Percentiles rank a stretch among this genome's conserved stretches.
Evolutionary conservation across 2,329 filamentous ascomycete species (phyloP).

Genomic region (Cladosporium cucumerinum): DNA sequence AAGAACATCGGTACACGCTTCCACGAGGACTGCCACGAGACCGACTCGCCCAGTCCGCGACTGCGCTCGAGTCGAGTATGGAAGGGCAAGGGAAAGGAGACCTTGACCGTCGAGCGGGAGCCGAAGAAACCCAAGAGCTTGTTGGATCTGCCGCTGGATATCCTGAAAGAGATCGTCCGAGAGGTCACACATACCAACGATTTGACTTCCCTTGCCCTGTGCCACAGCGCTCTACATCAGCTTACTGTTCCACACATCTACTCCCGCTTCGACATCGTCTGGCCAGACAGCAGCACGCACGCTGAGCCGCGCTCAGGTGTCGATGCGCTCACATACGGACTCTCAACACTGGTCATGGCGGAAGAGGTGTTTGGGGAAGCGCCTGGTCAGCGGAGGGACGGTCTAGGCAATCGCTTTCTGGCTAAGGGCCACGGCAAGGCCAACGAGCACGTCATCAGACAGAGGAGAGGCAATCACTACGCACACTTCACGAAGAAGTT

Average conservation of each 20-base stretch:
- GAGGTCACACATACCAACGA: constrained; percentile 81
- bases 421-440: constrained; percentile 24
- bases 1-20: constrained; percentile 31
- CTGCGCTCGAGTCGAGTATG: constrained; percentile 43
- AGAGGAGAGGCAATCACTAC: constrained; percentile 68
- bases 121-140: constrained; percentile 60
- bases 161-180: constrained; percentile 74
- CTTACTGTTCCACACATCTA: constrained; percentile 77
- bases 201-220: constrained; percentile 71
- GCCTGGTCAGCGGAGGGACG: constrained; percentile 40
- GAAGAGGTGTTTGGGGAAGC: constrained; percentile 58
- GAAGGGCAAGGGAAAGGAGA: constrained; percentile 48
- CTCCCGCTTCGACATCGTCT: constrained; percentile 82
- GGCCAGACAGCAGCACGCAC: constrained; percentile 68
- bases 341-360: constrained; percentile 75
- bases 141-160: constrained; percentile 73
- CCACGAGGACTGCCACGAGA: constrained; percentile 32
- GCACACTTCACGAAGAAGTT: constrained; percentile 78
- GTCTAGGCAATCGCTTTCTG: constrained; percentile 27
- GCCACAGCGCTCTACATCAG: constrained; percentile 72
- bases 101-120: constrained; percentile 33
- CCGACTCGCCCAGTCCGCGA: constrained; percentile 28
- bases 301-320: constrained; percentile 68
- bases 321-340: constrained; percentile 77
- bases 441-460: constrained; percentile 32